Conservation (phyloP, 2,329 filamentous ascomycete species). For the Teratosphaeria pseudoeucalypti region DNA sequence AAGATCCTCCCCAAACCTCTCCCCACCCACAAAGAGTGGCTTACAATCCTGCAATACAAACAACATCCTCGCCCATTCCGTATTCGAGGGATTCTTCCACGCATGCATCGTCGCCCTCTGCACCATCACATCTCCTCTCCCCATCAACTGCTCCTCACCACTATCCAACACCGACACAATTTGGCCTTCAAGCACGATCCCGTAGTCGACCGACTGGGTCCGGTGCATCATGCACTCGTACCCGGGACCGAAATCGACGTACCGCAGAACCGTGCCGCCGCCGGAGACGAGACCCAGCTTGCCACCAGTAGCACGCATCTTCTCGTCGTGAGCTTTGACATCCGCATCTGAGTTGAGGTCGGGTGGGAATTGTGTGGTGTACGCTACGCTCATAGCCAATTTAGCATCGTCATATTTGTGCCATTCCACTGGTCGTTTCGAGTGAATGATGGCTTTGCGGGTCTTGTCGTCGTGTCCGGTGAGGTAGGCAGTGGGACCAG, state of each 20-base stretch:
- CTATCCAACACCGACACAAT: conserved; percentile 25
- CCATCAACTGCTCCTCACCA: conserved; percentile 25
- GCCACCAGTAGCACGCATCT: conserved; percentile 25
- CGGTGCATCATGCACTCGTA: conserved; percentile 28
- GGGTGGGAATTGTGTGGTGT: conserved; percentile 42
- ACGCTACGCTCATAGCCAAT: conserved; percentile 41
- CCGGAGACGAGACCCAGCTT: conserved; percentile 43
- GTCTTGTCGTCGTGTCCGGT: conserved; percentile 23
- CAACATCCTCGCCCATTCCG: conserved; percentile 24
- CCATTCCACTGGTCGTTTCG: conserved; percentile 22
- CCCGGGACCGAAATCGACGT: conserved; percentile 26
- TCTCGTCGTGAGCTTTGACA: conserved; percentile 35
- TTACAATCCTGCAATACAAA: conserved; percentile 23
- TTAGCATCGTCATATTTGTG: conserved; percentile 31
- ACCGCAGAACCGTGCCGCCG: conserved; percentile 38
- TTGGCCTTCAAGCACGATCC: conserved; percentile 27
- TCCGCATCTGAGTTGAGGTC: conserved; percentile 39
- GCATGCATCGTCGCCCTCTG: conserved; percentile 30
- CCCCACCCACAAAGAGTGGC: conserved; percentile 16
- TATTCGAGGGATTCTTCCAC: conserved; percentile 21
- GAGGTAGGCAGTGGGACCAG: conserved; percentile 24
- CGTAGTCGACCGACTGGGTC: conserved; percentile 27
- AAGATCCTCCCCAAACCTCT: conserved; percentile 19
- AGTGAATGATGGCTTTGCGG: conserved; percentile 26
- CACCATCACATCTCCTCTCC: conserved; percentile 28